These are phyloP conservation scores for Calonectria honghensis DNA, from an alignment of 2,329 filamentous ascomycete genomes.

Conservation along the genomic window DNA sequence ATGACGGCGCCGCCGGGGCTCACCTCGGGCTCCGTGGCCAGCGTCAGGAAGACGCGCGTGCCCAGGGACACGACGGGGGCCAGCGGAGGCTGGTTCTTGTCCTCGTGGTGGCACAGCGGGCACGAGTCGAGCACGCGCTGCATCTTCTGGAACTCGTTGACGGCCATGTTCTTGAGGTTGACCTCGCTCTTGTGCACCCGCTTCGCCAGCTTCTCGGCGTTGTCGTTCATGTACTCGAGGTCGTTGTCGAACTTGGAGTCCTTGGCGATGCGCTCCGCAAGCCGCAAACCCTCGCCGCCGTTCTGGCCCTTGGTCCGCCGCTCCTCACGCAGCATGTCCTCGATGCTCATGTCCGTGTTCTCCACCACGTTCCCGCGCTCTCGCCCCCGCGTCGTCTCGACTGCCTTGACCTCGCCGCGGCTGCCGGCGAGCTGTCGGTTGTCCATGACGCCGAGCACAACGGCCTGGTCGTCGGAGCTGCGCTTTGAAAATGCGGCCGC, in stretches of 20 bases:
- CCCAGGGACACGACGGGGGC: conserved; percentile 91
- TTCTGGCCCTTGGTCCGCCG: conserved; percentile 85
- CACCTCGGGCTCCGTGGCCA: conserved; percentile 92
- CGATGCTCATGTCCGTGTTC: conserved; percentile 96
- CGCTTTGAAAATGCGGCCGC: conserved; percentile 72
- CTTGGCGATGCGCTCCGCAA: conserved; percentile 95
- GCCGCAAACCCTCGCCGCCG: conserved; percentile 86
- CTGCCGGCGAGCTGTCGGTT: conserved; percentile 89
- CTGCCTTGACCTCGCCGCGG: conserved; percentile 82
- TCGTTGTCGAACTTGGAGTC: conserved; percentile 93
- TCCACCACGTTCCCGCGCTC: conserved; percentile 91
- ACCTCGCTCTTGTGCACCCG: conserved; percentile 91
- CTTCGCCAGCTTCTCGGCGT: conserved; percentile 90
- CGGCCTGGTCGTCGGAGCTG: conserved; percentile 76
- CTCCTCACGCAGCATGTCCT: conserved; percentile 98
- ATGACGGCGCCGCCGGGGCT: conserved; percentile 90
- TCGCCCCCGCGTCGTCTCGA: conserved; percentile 87
- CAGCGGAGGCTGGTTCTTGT: conserved; percentile 81
- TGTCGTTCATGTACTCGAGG: conserved; percentile 98
- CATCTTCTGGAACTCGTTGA: conserved; percentile 92
- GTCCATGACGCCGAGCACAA: conserved; percentile 91
- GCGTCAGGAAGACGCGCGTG: conserved; percentile 89
- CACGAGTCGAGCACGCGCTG: conserved; percentile 90
- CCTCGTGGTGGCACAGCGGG: conserved; percentile 94
- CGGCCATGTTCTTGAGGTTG: conserved; percentile 90